Base-by-base conservation (phyloP, 345 rosid genomes). In the Noccaea caerulescens region DNA sequence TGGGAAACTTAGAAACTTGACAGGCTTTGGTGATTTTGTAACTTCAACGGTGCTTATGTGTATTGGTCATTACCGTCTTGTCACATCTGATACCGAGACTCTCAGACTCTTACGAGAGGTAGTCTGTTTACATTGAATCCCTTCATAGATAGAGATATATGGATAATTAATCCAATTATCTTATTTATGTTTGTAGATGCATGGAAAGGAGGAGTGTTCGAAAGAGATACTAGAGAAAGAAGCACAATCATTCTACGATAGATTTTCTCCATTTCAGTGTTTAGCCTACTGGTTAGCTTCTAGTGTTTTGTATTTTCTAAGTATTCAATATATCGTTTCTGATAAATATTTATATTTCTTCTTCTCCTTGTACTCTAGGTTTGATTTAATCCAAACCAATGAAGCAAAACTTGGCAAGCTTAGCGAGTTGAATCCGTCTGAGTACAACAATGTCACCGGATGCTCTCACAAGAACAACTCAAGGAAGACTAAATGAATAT, bases 41-140 rank as follows among this genome's bases (percentile, higher is more conserved):
- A 58, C 60, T 33, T 77, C 90, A 30, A 85, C 66, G 3, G 46
- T 85, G 1, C 58, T 84, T 56, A 81, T 77, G 82, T 88, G 88
- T 46, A 45, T 78, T 37, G 84, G 88, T 12, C 71, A 72, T 68
- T 88, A 88, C 34, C 41, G 76, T 5, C 50, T 68, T 63, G 69
- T 84, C 76, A 86, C 93, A 8, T 46, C 58, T 0, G 93, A 84
- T 64, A 66, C 75, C 2, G 85, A 85, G 68, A 88, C 93, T 8
- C 34, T 72, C 27, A 56, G 81, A 9, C 84, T 69, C 60, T 63
- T 85, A 20, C 42, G 55, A 66, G 63, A 83, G 84, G 90, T 85
- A 51, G 4, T 27, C 25, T 41, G 1, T 32, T 30, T 11, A 52
- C 30, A 30, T 6, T 43, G 8, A 2, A 38, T 62, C 13, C 37